Base-by-base conservation (phyloP, 805 yeast genomes). In the Nadsonia fulvescens region DNA sequence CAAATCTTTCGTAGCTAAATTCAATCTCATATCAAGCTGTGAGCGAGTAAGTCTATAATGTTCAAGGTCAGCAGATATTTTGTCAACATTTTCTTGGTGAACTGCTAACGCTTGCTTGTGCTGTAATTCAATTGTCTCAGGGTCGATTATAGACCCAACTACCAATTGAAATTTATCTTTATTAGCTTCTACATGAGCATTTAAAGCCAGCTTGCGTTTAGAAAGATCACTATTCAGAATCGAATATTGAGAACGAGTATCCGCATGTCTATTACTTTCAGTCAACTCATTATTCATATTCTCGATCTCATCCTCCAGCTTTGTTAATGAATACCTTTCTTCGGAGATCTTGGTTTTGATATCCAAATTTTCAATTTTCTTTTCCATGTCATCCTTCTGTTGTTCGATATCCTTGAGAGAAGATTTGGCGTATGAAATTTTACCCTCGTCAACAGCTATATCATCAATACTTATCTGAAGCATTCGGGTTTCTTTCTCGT, bases 221-320 rank as follows among this genome's bases (percentile, higher is more conserved):
- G 31, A 39, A 2, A 44, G 36, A 7, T 63, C 56, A 16, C 63
- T 68, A 12, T 43, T 40, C 16, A 63, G 35, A 10, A 70, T 39
- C 0, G 59, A 53, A 3, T 68, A 39, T 34, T 63, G 67, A 1
- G 79, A 73, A 33, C 63, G 53, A 3, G 58, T 38, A 25, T 70
- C 82, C 1, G 75, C 54, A 39, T 66, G 73, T 37, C 61, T 59
- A 37, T 65, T 71, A 3, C 64, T 58, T 9, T 52, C 47, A 4
- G 63, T 41, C 8, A 77, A 53, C 12, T 65, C 59, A 10, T 56
- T 56, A 30, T 63, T 61, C 9, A 70, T 38, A 0, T 54, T 56
- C 6, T 78, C 89, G 7, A 70, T 40, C 9, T 34, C 27, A 7
- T 27, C 37, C 13, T 49, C 54, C 3, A 34, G 25, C 3, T 22